Evolutionary conservation across 2,329 filamentous ascomycete genomes (phyloP).

Genomic region (Penicillium sp.): DNA sequence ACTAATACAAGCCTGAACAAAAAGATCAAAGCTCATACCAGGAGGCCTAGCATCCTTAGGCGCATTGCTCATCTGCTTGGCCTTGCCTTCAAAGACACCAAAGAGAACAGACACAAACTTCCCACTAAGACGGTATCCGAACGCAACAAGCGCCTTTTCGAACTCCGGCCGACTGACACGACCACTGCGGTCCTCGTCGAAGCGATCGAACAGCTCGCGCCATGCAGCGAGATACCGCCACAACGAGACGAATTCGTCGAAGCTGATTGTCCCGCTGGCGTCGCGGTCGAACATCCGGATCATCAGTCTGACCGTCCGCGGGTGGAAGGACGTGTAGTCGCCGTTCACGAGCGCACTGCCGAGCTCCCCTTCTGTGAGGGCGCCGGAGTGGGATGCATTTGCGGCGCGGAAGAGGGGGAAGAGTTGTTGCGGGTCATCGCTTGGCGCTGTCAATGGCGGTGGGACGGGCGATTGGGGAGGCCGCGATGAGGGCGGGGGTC

Average conservation of each 20-base stretch:
- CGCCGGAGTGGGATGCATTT: constrained; percentile 72
- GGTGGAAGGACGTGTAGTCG: constrained; percentile 91
- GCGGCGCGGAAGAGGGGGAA: constrained; percentile 86
- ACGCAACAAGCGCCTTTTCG: constrained; percentile 82
- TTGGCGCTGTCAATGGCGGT: constrained; percentile 47
- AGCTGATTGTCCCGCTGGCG: constrained; percentile 82
- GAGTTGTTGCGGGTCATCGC: constrained; percentile 59
- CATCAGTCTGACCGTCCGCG: constrained; percentile 96
- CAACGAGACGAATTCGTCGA: constrained; percentile 91
- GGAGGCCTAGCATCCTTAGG: constrained; percentile 37
- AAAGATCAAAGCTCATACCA: constrained; percentile 89
- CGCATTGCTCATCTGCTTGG: constrained; percentile 40
- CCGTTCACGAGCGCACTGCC: constrained; percentile 90
- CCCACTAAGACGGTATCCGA: constrained; percentile 85
- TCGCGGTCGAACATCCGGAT: constrained; percentile 99
- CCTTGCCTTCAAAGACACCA: constrained; percentile 72
- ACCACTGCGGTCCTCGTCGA: constrained; percentile 82
- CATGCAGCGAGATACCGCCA: constrained; percentile 96
- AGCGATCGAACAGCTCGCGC: constrained; percentile 91
- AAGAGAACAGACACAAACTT: constrained; percentile 84
- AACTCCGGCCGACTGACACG: constrained; percentile 86
- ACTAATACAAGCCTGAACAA: constrained; percentile 95
- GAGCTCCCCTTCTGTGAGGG: constrained; percentile 82
- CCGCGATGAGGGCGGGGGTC: constrained; percentile 57
- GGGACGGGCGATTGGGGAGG: constrained; percentile 64